These are phyloP conservation scores for Fraxinus greggii DNA, from an alignment of 305 asterid genomes.

Conservation along the genomic window DNA sequence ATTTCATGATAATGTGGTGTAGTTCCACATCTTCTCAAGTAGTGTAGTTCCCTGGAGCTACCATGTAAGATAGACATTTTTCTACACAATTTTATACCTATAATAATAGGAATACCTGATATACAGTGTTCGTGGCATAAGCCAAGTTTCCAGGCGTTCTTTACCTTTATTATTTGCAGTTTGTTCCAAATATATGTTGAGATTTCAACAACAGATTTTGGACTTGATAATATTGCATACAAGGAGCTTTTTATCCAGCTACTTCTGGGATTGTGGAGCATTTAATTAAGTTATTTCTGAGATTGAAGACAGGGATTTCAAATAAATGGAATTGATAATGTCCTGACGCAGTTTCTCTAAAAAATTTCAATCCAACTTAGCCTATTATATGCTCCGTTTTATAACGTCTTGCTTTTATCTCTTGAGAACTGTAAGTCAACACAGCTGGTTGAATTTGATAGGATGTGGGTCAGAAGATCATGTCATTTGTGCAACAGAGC, in stretches of 20 bases:
- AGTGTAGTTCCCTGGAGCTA: neutral
- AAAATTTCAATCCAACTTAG: neutral
- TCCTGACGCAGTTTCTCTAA: neutral
- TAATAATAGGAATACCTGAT: neutral
- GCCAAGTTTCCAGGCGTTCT: neutral
- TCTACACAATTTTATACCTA: neutral
- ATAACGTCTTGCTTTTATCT: neutral
- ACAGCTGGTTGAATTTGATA: slow-evolving; percentile 30
- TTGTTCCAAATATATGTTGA: neutral
- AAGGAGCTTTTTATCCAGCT: neutral
- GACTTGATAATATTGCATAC: neutral
- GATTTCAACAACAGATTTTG: neutral
- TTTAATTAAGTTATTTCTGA: neutral
- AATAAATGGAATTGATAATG: neutral
- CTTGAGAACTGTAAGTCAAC: neutral
- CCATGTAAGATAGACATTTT: neutral
- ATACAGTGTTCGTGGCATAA: neutral
- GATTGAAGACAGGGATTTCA: neutral
- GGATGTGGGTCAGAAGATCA: slow-evolving; percentile 62
- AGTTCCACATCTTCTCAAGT: neutral
- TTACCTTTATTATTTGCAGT: neutral
- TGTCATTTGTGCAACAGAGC: slow-evolving; percentile 49
- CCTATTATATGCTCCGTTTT: neutral
- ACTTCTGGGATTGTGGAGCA: neutral
- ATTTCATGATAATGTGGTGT: neutral